These are phyloP conservation scores for Leccinum subgranulosum DNA, from an alignment of 768 basidiomycete genomes.

Conservation along the genomic window DNA sequence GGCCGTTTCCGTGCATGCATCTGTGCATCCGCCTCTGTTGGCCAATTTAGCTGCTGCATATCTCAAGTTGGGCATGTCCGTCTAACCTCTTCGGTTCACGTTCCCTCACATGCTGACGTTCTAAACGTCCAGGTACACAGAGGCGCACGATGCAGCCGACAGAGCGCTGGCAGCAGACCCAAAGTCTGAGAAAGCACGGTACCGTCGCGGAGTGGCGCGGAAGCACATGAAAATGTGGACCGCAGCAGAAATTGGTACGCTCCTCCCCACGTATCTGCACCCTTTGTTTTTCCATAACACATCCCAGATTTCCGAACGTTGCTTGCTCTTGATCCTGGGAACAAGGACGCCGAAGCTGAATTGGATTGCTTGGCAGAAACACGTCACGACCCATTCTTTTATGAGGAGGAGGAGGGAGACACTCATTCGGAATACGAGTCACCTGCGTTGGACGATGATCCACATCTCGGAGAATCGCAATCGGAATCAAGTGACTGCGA, in stretches of 20 bases:
- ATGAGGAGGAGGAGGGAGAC: background rate
- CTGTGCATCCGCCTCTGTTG: slow-evolving; percentile 32
- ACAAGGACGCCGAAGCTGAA: slow-evolving; percentile 16
- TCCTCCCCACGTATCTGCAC: background rate
- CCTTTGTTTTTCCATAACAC: background rate
- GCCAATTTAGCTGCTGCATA: slow-evolving; percentile 42
- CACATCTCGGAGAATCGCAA: slow-evolving; percentile 37
- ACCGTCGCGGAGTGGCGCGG: slow-evolving; percentile 33
- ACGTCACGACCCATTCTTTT: background rate
- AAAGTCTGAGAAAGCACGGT: slow-evolving; percentile 34
- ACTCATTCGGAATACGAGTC: slow-evolving; percentile 14
- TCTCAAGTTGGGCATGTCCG: slow-evolving; percentile 40
- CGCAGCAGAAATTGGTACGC: slow-evolving; percentile 24
- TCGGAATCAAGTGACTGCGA: slow-evolving; percentile 56
- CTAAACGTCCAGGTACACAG: slow-evolving; percentile 16
- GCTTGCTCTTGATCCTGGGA: slow-evolving; percentile 26
- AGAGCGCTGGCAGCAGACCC: slow-evolving; percentile 30
- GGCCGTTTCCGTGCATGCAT: slow-evolving; percentile 36
- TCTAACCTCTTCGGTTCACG: background rate
- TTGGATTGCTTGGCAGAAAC: slow-evolving; percentile 8
- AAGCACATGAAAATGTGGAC: slow-evolving; percentile 23
- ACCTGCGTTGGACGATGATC: slow-evolving; percentile 23
- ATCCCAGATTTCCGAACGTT: slow-evolving; percentile 28
- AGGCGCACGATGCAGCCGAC: slow-evolving; percentile 29
- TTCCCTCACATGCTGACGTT: background rate